phyloP scores from a whole-genome alignment of 352 stramenopile genomes.

The Pythium dissimile region DNA sequence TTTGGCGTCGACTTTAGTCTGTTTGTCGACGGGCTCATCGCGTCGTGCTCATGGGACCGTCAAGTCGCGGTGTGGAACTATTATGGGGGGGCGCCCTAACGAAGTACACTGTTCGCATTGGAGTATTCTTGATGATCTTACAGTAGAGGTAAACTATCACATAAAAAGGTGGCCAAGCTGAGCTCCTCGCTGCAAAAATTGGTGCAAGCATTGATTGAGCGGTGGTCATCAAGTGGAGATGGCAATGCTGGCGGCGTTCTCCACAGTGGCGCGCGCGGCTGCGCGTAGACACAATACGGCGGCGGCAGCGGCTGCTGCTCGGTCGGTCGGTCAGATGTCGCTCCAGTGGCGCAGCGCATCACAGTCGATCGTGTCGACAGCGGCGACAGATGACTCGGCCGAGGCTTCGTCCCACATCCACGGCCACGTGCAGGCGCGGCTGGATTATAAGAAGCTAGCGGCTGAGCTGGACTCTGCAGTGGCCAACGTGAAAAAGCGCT shows the following conservation, averaged over 20 bases:
- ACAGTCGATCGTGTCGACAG: constrained; percentile 28
- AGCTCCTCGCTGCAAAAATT: neutral
- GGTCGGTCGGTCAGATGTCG: no score
- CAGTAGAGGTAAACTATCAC: neutral
- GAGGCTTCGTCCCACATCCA: constrained; percentile 40
- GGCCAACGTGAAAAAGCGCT: constrained; percentile 60
- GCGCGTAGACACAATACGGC: no score
- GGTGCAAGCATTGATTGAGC: neutral
- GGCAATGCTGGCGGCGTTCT: neutral
- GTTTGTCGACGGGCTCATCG: constrained; percentile 74
- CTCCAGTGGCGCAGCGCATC: neutral
- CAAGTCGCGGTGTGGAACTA: constrained; percentile 80
- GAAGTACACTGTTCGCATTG: neutral
- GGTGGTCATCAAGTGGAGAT: constrained; percentile 1
- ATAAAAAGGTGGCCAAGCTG: neutral
- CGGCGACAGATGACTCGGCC: constrained; percentile 14
- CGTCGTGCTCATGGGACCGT: constrained; percentile 79
- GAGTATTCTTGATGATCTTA: neutral
- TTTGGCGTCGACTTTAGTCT: constrained; percentile 84
- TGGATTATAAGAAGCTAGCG: constrained; percentile 75
- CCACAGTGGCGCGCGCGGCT: neutral
- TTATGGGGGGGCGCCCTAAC: constrained; percentile 52
- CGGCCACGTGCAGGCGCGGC: constrained; percentile 57
- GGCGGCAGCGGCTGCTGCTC: no score
- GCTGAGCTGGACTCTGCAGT: constrained; percentile 50